Evolutionary conservation across 2,329 filamentous ascomycete species (phyloP).

Genomic region (Hirsutella rhossiliensis): DNA sequence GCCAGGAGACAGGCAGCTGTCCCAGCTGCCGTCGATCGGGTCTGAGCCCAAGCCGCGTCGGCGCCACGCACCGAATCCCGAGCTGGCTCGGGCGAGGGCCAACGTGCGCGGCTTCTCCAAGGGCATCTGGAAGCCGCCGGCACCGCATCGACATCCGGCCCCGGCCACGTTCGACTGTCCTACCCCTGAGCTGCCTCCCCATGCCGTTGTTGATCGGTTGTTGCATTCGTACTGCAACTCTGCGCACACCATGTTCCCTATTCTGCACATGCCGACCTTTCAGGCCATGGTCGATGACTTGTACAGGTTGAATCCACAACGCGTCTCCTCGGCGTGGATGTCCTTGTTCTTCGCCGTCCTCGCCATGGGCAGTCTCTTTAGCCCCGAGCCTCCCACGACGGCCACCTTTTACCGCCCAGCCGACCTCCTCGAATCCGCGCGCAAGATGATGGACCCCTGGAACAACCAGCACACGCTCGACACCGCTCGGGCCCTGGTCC

Average conservation of each 20-base stretch:
- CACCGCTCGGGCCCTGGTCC: constrained; percentile 57
- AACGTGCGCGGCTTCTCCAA: constrained; percentile 64
- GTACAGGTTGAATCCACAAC: constrained; percentile 53
- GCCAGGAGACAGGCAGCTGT: constrained; percentile 33
- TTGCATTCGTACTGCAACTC: constrained; percentile 65
- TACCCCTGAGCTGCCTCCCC: constrained; percentile 57
- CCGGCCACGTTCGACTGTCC: constrained; percentile 37
- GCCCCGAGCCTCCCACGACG: constrained; percentile 36
- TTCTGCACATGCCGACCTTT: constrained; percentile 82
- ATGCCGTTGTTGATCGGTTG: constrained; percentile 57
- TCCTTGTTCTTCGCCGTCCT: constrained; percentile 75
- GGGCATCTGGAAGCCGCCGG: constrained; percentile 70
- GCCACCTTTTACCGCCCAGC: constrained; percentile 41
- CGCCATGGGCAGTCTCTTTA: constrained; percentile 70
- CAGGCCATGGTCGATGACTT: constrained; percentile 62
- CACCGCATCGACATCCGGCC: constrained; percentile 45
- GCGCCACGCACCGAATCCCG: constrained; percentile 48
- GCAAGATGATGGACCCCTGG: constrained; percentile 67
- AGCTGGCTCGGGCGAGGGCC: constrained; percentile 58
- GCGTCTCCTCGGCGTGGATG: constrained; percentile 55
- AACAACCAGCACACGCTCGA: constrained; percentile 66
- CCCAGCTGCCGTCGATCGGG: constrained; percentile 53
- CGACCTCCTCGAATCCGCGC: constrained; percentile 60
- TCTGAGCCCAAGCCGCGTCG: constrained; percentile 53
- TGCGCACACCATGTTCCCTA: constrained; percentile 69